Evolutionary conservation across 192 early-diverging fungal genomes (phyloP).

Genomic region (Fimicolochytrium jonesii): DNA sequence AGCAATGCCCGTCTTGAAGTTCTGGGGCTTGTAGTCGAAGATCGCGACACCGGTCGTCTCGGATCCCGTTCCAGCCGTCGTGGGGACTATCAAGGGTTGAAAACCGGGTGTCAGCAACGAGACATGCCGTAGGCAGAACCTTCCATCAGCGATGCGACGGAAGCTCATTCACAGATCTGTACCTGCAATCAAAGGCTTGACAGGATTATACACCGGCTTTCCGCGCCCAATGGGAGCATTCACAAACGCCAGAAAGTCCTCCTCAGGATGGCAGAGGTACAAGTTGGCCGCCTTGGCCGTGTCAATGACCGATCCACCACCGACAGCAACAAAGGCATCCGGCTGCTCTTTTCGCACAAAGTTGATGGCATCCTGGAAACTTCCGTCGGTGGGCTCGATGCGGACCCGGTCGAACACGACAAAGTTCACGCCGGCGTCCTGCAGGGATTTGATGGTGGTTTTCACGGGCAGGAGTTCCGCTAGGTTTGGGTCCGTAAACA

Average conservation of each 20-base stretch:
- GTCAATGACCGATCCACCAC: slow-evolving; percentile 88
- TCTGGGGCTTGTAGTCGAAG: slow-evolving; percentile 79
- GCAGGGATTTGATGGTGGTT: slow-evolving; percentile 72
- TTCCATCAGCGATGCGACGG: too few relatives aligned
- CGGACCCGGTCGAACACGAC: slow-evolving; percentile 73
- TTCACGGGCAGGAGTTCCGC: slow-evolving; percentile 70
- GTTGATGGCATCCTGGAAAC: slow-evolving; percentile 76
- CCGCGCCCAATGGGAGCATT: slow-evolving; percentile 90
- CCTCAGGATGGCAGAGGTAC: slow-evolving; percentile 75
- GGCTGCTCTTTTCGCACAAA: slow-evolving; percentile 69
- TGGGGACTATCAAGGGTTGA: too few relatives aligned
- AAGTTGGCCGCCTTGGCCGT: slow-evolving; percentile 90
- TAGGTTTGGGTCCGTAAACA: slow-evolving; percentile 67
- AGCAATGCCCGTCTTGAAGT: slow-evolving; percentile 88
- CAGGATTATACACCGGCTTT: slow-evolving; percentile 61
- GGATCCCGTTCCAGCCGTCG: slow-evolving; percentile 65
- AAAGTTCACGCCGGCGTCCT: slow-evolving; percentile 60
- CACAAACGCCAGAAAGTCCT: slow-evolving; percentile 86
- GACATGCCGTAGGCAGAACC: too few relatives aligned
- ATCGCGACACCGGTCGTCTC: slow-evolving; percentile 93
- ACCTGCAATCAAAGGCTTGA: slow-evolving; percentile 78
- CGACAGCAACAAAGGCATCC: slow-evolving; percentile 86
- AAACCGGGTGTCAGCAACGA: too few relatives aligned
- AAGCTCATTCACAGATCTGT: too few relatives aligned
- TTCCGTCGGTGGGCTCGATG: slow-evolving; percentile 78